phyloP scores from a whole-genome alignment of 352 stramenopile genomes.

The Pythium coloratum region DNA sequence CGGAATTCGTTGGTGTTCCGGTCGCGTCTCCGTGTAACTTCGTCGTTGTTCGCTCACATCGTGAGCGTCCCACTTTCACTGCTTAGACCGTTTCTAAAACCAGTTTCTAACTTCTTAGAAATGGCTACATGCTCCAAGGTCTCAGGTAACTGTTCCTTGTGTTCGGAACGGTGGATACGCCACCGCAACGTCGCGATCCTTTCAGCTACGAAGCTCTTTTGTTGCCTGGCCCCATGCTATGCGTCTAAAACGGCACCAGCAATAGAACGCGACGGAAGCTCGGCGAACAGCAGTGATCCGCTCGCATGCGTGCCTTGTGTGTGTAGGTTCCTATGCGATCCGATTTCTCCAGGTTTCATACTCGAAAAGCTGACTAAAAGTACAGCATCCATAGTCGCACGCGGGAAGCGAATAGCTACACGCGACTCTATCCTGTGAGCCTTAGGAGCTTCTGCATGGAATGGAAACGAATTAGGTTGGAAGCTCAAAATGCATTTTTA shows the following conservation, averaged over 20 bases:
- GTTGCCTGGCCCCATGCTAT: too few relatives aligned
- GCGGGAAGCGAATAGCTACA: too few relatives aligned
- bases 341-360: too few relatives aligned
- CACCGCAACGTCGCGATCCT: not conserved
- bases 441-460: too few relatives aligned
- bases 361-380: too few relatives aligned
- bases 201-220: too few relatives aligned
- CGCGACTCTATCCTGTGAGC: too few relatives aligned
- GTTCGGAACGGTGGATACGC: not conserved
- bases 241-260: not conserved
- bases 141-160: not conserved
- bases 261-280: not conserved
- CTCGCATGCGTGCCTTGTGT: too few relatives aligned
- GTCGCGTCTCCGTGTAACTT: not conserved
- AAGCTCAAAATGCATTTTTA: too few relatives aligned
- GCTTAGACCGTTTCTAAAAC: slow-evolving; percentile 7
- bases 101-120: not conserved
- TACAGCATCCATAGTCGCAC: too few relatives aligned
- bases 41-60: slow-evolving; percentile 2
- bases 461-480: too few relatives aligned
- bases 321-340: too few relatives aligned
- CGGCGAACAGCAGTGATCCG: not conserved
- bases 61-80: not conserved
- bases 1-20: slow-evolving; percentile 20
- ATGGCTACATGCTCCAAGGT: not conserved